A percentile compares a stretch with the other conserved stretches of the same genome.
These are phyloP conservation scores for Penicillium dipodomyicola DNA, from an alignment of 495 filamentous ascomycete genomes.

Conservation along the genomic window DNA sequence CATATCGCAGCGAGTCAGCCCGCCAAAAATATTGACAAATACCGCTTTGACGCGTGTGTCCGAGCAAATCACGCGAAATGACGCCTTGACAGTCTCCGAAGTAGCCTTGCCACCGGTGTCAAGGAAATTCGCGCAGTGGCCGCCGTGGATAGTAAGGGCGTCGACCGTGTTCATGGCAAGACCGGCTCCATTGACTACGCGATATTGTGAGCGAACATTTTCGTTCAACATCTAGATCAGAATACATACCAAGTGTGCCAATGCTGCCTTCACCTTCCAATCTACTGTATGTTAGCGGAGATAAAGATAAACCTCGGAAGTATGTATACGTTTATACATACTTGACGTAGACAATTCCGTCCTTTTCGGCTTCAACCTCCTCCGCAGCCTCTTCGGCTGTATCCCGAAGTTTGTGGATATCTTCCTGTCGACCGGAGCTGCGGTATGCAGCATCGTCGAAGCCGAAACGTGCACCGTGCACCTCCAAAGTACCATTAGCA, in stretches of 20 bases:
- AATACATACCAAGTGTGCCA: constrained; percentile 58
- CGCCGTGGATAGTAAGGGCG: constrained; percentile 63
- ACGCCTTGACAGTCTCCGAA: constrained; percentile 73
- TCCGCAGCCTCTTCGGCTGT: constrained; percentile 49
- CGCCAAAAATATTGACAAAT: constrained; percentile 91
- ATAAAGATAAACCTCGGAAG: background rate
- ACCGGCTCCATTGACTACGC: constrained; percentile 76
- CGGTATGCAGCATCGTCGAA: constrained; percentile 80
- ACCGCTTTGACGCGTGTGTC: constrained; percentile 70
- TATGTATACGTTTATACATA: constrained; percentile 18
- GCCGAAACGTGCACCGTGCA: constrained; percentile 55
- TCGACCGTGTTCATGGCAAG: constrained; percentile 93
- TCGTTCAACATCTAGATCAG: no score
- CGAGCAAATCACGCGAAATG: constrained; percentile 67
- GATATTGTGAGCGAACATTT: background rate
- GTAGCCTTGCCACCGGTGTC: constrained; percentile 92
- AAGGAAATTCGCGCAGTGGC: constrained; percentile 74
- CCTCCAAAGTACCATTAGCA: constrained; percentile 40
- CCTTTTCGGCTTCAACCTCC: constrained; percentile 64
- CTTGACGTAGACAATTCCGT: constrained; percentile 74
- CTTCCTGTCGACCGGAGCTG: constrained; percentile 60
- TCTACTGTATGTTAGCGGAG: constrained; percentile 26
- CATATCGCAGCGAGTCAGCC: constrained; percentile 81
- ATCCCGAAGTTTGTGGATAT: constrained; percentile 59
- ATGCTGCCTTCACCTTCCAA: constrained; percentile 54